Conservation (phyloP, 805 yeast species). For the Cyberlindnera xishuangbannaensis region DNA sequence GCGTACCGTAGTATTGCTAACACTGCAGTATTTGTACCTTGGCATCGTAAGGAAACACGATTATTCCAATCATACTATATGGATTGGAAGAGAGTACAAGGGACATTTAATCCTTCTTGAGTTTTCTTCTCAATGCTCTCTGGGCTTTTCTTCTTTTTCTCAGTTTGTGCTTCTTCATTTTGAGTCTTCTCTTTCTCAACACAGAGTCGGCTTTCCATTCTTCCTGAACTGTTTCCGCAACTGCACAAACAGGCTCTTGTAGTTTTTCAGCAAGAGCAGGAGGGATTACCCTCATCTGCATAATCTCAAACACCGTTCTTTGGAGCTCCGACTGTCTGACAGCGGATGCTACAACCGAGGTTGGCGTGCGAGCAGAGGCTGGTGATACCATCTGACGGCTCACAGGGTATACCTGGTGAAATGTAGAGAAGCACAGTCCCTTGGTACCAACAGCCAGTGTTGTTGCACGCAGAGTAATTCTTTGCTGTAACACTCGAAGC, state of each 20-base stretch:
- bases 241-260: slow-evolving; percentile 15
- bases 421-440: slow-evolving; percentile 7
- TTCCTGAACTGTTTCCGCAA: slow-evolving; percentile 7
- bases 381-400: slow-evolving; percentile 1
- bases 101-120: slow-evolving; percentile 26
- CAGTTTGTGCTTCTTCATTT: slow-evolving; percentile 96
- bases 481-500: too few species aligned
- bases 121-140: slow-evolving; percentile 69
- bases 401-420: slow-evolving; percentile 12
- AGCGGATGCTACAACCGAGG: slow-evolving; percentile 5
- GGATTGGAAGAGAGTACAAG: too few species aligned
- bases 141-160: slow-evolving; percentile 96
- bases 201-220: slow-evolving; percentile 51
- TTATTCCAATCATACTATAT: too few species aligned
- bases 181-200: slow-evolving; percentile 78
- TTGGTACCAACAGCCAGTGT: too few species aligned
- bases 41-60: too few species aligned
- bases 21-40: too few species aligned
- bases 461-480: too few species aligned
- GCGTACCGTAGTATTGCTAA: too few species aligned
- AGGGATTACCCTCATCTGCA: slow-evolving; percentile 20
- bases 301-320: slow-evolving; percentile 11
- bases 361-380: slow-evolving; percentile 1
- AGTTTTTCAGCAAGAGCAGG: slow-evolving; percentile 17
- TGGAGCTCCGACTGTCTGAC: slow-evolving; percentile 8